Percentiles rank a stretch among this genome's conserved stretches.
These are phyloP conservation scores for Parathielavia appendiculata DNA, from an alignment of 495 filamentous ascomycete genomes.

Conservation along the genomic window DNA sequence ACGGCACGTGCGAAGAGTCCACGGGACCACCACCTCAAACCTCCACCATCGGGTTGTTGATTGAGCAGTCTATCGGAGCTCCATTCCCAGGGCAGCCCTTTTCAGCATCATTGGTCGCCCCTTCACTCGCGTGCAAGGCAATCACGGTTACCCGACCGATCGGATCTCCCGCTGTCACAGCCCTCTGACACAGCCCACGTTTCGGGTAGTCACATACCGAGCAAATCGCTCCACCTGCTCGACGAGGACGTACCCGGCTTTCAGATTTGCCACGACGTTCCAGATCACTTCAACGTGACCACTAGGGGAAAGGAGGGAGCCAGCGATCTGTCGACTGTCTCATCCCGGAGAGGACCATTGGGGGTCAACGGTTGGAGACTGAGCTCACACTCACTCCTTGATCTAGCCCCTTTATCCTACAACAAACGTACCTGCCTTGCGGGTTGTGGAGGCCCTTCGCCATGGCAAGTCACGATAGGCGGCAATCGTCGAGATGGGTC, in stretches of 20 bases:
- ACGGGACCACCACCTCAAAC: not conserved
- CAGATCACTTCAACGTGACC: not conserved
- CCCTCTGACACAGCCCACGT: slow-evolving; percentile 21
- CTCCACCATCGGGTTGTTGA: not conserved
- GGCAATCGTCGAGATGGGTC: slow-evolving; percentile 16
- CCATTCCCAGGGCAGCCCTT: not conserved
- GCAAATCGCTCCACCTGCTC: slow-evolving; percentile 9
- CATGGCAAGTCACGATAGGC: slow-evolving; percentile 4
- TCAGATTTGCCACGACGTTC: slow-evolving; percentile 1
- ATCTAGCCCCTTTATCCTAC: not conserved
- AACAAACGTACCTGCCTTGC: slow-evolving; percentile 16
- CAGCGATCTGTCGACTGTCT: not conserved
- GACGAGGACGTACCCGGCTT: not conserved
- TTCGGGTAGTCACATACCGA: slow-evolving; percentile 18
- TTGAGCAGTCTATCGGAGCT: not conserved
- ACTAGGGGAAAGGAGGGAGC: not conserved
- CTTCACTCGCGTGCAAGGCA: not conserved
- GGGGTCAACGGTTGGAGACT: slow-evolving; percentile 3
- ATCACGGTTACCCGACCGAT: slow-evolving; percentile 11
- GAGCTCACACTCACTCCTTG: not conserved
- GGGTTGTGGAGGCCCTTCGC: slow-evolving; percentile 21
- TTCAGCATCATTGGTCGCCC: slow-evolving; percentile 16
- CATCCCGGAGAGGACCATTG: not conserved
- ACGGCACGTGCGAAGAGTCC: too few species aligned
- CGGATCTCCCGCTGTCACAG: slow-evolving; percentile 15